Base-by-base conservation (phyloP, 2,329 filamentous ascomycete species). In the Cladophialophora immunda region DNA sequence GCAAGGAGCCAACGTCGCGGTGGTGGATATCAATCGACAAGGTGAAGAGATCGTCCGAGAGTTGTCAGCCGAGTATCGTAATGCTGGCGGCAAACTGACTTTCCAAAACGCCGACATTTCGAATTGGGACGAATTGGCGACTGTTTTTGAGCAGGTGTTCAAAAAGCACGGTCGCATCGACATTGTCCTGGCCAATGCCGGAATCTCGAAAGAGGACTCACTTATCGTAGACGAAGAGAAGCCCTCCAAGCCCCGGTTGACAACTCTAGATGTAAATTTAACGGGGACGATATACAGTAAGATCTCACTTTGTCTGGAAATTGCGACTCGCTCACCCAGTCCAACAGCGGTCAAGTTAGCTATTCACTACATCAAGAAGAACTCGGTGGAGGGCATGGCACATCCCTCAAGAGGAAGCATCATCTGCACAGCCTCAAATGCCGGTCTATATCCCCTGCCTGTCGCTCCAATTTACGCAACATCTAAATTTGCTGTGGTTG, bases 341-440 rank as follows among this genome's bases (percentile, higher is more conserved):
- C 45, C 29, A 17, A 32, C 34, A 85, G 83, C 82, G 5, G 78
- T 84, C 34, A 83, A 84, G 69, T 74, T 86, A 6, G 83, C 79
- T 0, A 77, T 79, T 5, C 79, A 85, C 69, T 86, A 86, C 67
- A 81, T 86, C 75, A 76, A 78, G 22, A 83, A 81, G 70, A 84
- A 83, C 61, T n/a, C n/a, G 54, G 62, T 2, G 70, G 75, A 0
- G 64, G 75, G 65, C 47, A 52, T 30, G 63, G 45, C 17, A 27
- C 56, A 57, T 19, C 58, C 45, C 4, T 70, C 78, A 13, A 76
- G 78, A 27, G 83, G 83, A 0, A 78, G 77, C 6, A 83, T 86
- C 47, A 78, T 86, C 58, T 85, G 83, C 76, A 86, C 84, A 0
- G 80, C 84, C 0, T 85, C 83, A 3, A 85, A 85, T 71, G 83